Percentiles rank a stretch among this genome's conserved stretches.
Conservation (phyloP, 805 yeast genomes). For the Kodamaea hsintzibuensis region DNA sequence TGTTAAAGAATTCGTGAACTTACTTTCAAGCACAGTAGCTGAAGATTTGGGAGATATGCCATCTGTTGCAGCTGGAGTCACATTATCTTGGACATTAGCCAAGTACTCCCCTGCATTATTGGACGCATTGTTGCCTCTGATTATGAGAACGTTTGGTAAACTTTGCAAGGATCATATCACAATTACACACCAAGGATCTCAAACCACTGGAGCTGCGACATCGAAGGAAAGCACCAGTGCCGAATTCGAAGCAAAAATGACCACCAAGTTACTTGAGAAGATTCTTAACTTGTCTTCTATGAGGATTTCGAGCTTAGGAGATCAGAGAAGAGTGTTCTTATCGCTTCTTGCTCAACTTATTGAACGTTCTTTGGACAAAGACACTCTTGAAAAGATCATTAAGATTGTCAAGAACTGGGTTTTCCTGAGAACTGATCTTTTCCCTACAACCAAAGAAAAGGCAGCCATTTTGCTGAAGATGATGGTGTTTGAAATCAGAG, state of each 20-base stretch:
- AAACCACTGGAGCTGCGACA: constrained; percentile 12
- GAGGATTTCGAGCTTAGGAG: constrained; percentile 86
- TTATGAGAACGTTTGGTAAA: constrained; percentile 87
- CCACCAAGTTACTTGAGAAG: constrained; percentile 73
- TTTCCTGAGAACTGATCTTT: constrained; percentile 74
- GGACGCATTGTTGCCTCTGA: constrained; percentile 70
- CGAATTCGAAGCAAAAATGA: constrained; percentile 69
- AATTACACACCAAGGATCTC: constrained; percentile 52
- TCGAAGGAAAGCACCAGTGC: constrained; percentile 44
- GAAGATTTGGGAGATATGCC: constrained; percentile 77
- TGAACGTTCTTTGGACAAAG: constrained; percentile 81
- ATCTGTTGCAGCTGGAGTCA: constrained; percentile 85
- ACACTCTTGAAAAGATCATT: constrained; percentile 71
- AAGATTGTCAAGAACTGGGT: constrained; percentile 87
- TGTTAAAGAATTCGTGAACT: constrained; percentile 58
- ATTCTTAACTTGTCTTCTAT: constrained; percentile 74
- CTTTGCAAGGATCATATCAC: constrained; percentile 84
- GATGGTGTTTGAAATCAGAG: constrained; percentile 88
- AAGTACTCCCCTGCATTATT: constrained; percentile 70
- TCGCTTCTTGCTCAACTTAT: constrained; percentile 85
- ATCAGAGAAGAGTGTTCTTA: constrained; percentile 86
- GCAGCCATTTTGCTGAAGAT: constrained; percentile 91
- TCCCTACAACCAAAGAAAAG: constrained; percentile 94
- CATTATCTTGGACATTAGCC: constrained; percentile 77
- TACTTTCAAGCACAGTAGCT: constrained; percentile 66